Percentiles rank a stretch among this genome's conserved stretches.
These are phyloP conservation scores for Harringtonia lauricola DNA, from an alignment of 2,329 filamentous ascomycete genomes.

Conservation along the genomic window DNA sequence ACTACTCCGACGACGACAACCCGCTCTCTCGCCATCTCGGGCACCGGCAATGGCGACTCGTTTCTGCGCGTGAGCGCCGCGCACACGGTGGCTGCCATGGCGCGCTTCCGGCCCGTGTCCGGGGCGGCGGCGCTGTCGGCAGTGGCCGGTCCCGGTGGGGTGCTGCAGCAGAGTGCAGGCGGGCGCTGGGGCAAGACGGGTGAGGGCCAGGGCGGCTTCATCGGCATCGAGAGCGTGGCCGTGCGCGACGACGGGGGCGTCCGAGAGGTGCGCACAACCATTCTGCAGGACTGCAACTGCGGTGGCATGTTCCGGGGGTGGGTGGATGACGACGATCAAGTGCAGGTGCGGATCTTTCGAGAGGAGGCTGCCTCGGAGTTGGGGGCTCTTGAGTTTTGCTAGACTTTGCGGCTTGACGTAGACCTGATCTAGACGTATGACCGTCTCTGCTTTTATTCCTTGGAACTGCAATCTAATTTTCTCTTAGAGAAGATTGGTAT, in stretches of 20 bases:
- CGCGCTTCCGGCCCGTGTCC: slow-evolving; percentile 45
- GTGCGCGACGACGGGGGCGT: slow-evolving; percentile 31
- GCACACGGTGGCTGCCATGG: slow-evolving; percentile 62
- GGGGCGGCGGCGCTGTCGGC: slow-evolving; percentile 48
- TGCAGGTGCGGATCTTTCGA: slow-evolving; percentile 46
- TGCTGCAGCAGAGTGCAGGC: slow-evolving; percentile 64
- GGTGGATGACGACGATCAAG: slow-evolving; percentile 49
- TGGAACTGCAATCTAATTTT: too few relatives aligned
- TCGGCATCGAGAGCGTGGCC: slow-evolving; percentile 59
- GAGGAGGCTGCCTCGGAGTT: too few relatives aligned
- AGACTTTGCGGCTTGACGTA: too few relatives aligned
- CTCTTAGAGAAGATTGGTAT: too few relatives aligned
- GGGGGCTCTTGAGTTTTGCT: too few relatives aligned
- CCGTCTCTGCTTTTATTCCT: too few relatives aligned
- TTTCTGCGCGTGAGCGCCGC: slow-evolving; percentile 65
- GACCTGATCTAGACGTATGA: too few relatives aligned
- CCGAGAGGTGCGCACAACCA: slow-evolving; percentile 31
- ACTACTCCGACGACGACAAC: slow-evolving; percentile 16
- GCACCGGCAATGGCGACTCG: slow-evolving; percentile 81
- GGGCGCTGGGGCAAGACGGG: slow-evolving; percentile 61
- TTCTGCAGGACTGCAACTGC: slow-evolving; percentile 75
- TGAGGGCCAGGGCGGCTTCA: slow-evolving; percentile 77
- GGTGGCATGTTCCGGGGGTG: slow-evolving; percentile 82
- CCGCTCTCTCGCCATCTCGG: slow-evolving; percentile 51
- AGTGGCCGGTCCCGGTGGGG: slow-evolving; percentile 59